phyloP scores from a whole-genome alignment of 1,284 basidiomycete species.

The Porodaedalea pini region DNA sequence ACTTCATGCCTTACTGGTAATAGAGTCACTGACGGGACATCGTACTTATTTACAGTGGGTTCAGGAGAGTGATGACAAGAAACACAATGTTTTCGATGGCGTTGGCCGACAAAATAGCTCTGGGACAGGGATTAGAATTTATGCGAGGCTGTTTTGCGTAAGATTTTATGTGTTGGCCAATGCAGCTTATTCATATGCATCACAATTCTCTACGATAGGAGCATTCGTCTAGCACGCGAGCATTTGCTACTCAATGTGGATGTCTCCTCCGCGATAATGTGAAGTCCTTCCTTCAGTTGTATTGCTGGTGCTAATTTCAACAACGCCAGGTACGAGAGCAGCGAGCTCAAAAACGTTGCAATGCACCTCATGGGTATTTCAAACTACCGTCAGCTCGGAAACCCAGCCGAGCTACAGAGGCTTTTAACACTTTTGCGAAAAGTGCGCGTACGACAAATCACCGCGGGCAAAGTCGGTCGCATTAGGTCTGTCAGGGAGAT shows the following conservation, averaged over 20 bases:
- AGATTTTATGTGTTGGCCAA: not conserved
- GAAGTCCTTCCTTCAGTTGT: not conserved
- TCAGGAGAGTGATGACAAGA: conserved; percentile 1
- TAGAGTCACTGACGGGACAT: too few species aligned
- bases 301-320: not conserved
- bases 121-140: conserved; percentile 6
- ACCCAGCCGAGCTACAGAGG: not conserved
- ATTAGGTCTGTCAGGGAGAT: conserved; percentile 30
- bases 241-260: conserved; percentile 19
- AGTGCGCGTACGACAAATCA: conserved; percentile 10
- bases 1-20: not conserved
- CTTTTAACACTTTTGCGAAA: conserved; percentile 3
- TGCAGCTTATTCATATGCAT: not conserved
- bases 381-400: not conserved
- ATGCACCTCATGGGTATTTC: not conserved
- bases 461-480: conserved; percentile 13
- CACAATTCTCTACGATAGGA: not conserved
- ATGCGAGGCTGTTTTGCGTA: conserved; percentile 15
- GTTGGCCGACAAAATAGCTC: not conserved
- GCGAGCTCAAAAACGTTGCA: not conserved
- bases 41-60: not conserved
- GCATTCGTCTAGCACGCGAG: conserved; percentile 5
- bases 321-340: conserved; percentile 8
- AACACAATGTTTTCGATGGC: conserved; percentile 2
- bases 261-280: conserved; percentile 11